phyloP scores from a whole-genome alignment of 2,329 filamentous ascomycete genomes.

The Aspergillus fructus region DNA sequence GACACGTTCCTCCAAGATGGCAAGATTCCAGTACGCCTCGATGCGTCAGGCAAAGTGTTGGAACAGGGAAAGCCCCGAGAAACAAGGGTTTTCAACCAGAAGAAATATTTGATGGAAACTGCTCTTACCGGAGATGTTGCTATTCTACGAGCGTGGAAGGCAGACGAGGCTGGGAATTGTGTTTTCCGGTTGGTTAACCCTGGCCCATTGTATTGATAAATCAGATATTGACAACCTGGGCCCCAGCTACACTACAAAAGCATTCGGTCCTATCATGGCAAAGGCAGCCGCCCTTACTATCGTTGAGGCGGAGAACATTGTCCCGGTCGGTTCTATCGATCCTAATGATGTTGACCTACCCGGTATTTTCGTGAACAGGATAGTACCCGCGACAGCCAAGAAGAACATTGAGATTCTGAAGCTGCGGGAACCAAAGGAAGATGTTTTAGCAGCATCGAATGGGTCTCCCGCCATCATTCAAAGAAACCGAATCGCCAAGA shows the following conservation, averaged over 20 bases:
- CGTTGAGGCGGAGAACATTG: constrained; percentile 82
- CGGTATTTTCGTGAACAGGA: constrained; percentile 78
- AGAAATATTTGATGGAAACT: constrained; percentile 74
- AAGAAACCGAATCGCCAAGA: constrained; percentile 65
- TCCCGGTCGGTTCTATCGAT: constrained; percentile 69
- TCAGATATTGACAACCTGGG: background rate
- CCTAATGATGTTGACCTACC: constrained; percentile 75
- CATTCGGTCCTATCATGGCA: constrained; percentile 74
- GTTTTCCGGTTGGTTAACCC: constrained; percentile 62
- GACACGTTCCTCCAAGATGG: constrained; percentile 41
- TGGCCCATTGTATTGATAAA: background rate
- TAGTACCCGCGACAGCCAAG: constrained; percentile 69
- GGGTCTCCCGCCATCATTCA: constrained; percentile 36
- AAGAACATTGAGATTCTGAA: constrained; percentile 74
- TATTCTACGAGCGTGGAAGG: constrained; percentile 74
- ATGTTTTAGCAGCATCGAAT: constrained; percentile 37
- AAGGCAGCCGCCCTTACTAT: constrained; percentile 77
- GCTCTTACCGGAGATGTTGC: constrained; percentile 74
- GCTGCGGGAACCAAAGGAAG: constrained; percentile 45
- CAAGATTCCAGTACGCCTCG: constrained; percentile 66
- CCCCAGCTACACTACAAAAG: constrained; percentile 65
- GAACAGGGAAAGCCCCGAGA: constrained; percentile 67
- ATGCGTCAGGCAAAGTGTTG: constrained; percentile 79
- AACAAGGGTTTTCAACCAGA: constrained; percentile 70
- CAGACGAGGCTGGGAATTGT: constrained; percentile 74